Evolutionary conservation across 23 red algal genomes (phyloP), one percentile per base, ranked within the genome.

Genomic region (Gracilaria gracilis): DNA sequence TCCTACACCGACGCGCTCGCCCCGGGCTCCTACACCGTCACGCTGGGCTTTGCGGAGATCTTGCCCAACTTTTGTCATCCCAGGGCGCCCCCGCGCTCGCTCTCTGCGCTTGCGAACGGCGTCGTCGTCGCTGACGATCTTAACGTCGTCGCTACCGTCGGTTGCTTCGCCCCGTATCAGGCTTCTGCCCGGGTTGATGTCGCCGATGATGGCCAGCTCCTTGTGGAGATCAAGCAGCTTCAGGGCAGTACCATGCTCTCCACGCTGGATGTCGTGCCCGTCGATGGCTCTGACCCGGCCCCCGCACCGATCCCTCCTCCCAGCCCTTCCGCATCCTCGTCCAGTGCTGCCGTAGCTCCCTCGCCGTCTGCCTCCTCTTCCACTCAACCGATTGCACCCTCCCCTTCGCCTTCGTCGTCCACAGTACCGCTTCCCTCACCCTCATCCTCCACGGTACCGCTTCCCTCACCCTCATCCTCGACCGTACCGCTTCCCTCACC

Each of bases 31-130:
- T 64, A 78, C 55, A 67, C 2, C 0, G 47, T 89, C 50, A 64
- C 72, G 21, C 40, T 89, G 9, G 86, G 86, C 32, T 89, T 79
- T 48, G 86, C 86, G 9, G 86, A 89, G 47, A 49, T 50, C 11
- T 8, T 50, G 27, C 24, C 44, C 15, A 19, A 12, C 7, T 67
- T 54, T 14, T 89, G 86, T 51, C 42, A 16, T 20, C 14, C 42
- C 4, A 9, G 0, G 12, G 42, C 72, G 12, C 14, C 17, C 1
- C 35, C 69, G 16, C 69, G 69, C 35, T 32, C 36, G 3, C 36
- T 46, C 20, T 20, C 35, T 4, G 86, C 61, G 1, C 32, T 80
- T 67, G 55, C 23, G 12, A 69, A 57, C 3, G 37, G 0, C 28
- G 86, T 89, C 44, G 78, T 44, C 53, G 4, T 51, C 8, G 53